These are phyloP conservation scores for Acacia crassicarpa DNA, from an alignment of 306 rosid genomes.

Conservation along the genomic window DNA sequence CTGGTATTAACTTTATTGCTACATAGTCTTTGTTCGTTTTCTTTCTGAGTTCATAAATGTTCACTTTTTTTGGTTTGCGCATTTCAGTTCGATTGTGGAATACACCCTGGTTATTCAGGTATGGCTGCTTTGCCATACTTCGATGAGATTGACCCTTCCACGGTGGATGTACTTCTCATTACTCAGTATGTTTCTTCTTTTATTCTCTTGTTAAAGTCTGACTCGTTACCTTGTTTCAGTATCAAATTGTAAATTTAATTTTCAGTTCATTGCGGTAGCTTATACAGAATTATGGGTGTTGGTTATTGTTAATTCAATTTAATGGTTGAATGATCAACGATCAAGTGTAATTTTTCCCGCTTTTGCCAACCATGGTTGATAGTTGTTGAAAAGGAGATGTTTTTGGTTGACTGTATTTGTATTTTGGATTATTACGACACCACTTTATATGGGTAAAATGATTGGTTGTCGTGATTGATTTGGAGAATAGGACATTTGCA, in stretches of 20 bases:
- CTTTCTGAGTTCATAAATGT: background rate
- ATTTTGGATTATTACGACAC: background rate
- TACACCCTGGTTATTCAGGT: slow-evolving; percentile 84
- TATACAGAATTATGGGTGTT: background rate
- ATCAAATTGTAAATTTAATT: background rate
- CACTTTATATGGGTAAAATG: background rate
- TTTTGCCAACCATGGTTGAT: background rate
- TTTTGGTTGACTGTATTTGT: background rate
- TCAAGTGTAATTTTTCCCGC: background rate
- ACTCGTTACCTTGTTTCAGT: background rate
- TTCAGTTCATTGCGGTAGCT: background rate
- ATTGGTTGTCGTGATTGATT: background rate
- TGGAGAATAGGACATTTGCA: background rate
- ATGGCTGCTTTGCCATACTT: slow-evolving; percentile 98
- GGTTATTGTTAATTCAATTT: too few relatives aligned
- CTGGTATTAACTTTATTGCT: slow-evolving; percentile 37
- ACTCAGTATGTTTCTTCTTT: slow-evolving; percentile 58
- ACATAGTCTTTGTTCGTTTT: background rate
- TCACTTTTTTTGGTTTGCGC: background rate
- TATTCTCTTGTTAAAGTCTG: background rate
- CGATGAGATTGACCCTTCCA: slow-evolving; percentile 94
- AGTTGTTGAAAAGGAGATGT: background rate
- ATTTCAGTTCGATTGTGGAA: slow-evolving; percentile 88
- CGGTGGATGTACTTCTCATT: slow-evolving; percentile 82
- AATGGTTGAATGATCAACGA: background rate